Conservation (phyloP, 2,329 filamentous ascomycete genomes). For the Aureobasidium zeae region DNA sequence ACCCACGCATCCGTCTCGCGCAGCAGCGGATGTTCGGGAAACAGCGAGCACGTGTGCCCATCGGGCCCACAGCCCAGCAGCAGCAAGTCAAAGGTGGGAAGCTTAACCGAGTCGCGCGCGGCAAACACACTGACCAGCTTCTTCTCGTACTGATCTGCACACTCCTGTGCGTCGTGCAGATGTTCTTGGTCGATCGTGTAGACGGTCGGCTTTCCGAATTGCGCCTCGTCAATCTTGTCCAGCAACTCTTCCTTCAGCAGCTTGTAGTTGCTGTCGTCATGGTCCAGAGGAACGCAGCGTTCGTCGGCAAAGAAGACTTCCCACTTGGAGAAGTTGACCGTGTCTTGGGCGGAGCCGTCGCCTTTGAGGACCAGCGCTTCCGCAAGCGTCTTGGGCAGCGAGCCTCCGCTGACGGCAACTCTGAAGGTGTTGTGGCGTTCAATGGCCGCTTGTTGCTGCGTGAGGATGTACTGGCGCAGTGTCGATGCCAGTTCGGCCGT, state of each 20-base stretch:
- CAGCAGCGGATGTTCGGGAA: conserved; percentile 79
- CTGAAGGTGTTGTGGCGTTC: conserved; percentile 78
- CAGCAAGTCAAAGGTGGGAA: conserved; percentile 90
- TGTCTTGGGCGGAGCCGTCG: conserved; percentile 48
- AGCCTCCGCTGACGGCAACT: conserved; percentile 86
- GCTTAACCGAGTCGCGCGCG: conserved; percentile 81
- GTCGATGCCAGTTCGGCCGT: conserved; percentile 64
- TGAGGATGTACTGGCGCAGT: conserved; percentile 73
- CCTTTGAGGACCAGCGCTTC: conserved; percentile 60
- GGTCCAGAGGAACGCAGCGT: conserved; percentile 82
- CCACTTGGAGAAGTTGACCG: conserved; percentile 74
- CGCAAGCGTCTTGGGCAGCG: conserved; percentile 78
- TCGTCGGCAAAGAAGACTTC: conserved; percentile 99
- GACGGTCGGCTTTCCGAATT: conserved; percentile 58
- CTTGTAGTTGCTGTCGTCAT: conserved; percentile 88
- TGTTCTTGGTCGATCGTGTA: conserved; percentile 65
- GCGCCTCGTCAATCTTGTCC: conserved; percentile 65
- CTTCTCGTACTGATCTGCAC: conserved; percentile 91
- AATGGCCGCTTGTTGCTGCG: conserved; percentile 70
- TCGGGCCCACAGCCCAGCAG: conserved; percentile 91
- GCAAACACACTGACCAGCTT: conserved; percentile 78
- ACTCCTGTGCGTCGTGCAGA: conserved; percentile 73
- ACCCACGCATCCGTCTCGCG: conserved; percentile 88
- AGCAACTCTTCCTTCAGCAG: conserved; percentile 81
- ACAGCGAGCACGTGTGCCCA: conserved; percentile 93